These are phyloP conservation scores for Kwoniella europaea DNA, from an alignment of 768 basidiomycete species.

Conservation along the genomic window DNA sequence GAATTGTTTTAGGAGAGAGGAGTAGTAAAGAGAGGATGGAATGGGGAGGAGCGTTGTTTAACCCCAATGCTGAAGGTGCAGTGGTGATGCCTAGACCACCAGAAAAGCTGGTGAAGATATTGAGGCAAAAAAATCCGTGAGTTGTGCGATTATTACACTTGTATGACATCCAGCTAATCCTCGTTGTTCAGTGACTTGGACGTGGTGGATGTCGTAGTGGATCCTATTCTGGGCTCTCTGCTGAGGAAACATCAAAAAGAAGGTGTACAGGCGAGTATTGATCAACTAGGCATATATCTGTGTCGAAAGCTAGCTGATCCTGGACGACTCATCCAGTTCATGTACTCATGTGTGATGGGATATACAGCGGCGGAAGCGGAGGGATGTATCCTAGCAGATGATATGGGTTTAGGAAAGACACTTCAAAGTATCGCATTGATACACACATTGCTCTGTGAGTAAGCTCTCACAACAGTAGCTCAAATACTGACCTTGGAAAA, in stretches of 20 bases:
- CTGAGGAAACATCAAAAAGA: slow-evolving; percentile 90
- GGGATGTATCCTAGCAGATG: slow-evolving; percentile 95
- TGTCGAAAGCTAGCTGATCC: slow-evolving; percentile 57
- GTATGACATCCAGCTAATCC: not conserved
- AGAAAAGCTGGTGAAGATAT: slow-evolving; percentile 68
- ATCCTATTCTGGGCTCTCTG: slow-evolving; percentile 76
- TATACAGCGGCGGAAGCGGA: slow-evolving; percentile 82
- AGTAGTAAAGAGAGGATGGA: slow-evolving; percentile 32
- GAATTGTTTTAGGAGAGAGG: slow-evolving; percentile 40
- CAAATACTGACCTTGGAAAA: slow-evolving; percentile 18
- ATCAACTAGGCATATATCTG: not conserved
- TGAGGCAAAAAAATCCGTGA: slow-evolving; percentile 1
- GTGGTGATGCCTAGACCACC: slow-evolving; percentile 83
- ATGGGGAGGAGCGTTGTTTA: slow-evolving; percentile 61
- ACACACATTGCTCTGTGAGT: slow-evolving; percentile 84
- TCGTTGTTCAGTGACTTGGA: slow-evolving; percentile 29
- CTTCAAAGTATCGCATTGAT: slow-evolving; percentile 83
- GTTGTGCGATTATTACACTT: not conserved
- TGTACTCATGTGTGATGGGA: slow-evolving; percentile 97
- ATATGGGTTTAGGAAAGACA: slow-evolving; percentile 98
- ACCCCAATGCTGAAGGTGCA: slow-evolving; percentile 75
- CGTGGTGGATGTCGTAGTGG: slow-evolving; percentile 77
- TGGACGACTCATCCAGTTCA: slow-evolving; percentile 67
- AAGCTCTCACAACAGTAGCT: not conserved
- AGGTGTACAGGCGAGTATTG: slow-evolving; percentile 62